Percentiles rank a stretch among this genome's conserved stretches.
phyloP scores from a whole-genome alignment of 768 basidiomycete genomes.

The Pluteus cervinus region DNA sequence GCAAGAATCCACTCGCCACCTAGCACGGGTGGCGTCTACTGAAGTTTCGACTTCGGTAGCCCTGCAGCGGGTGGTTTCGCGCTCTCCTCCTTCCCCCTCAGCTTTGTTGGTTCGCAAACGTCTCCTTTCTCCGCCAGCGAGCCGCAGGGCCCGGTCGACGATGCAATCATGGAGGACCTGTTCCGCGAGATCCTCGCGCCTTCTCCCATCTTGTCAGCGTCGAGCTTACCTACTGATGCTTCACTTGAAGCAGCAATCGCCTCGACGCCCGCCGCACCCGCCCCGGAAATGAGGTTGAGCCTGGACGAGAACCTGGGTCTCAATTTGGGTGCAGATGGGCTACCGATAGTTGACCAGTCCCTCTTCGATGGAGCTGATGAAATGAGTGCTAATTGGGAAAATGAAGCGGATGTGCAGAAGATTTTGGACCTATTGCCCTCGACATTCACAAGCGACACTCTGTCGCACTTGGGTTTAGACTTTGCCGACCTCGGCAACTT shows the following conservation, averaged over 20 bases:
- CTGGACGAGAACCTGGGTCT: background rate
- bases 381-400: constrained; percentile 24
- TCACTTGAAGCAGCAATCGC: constrained; percentile 13
- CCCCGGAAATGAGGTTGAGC: constrained; percentile 4
- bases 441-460: too few relatives aligned
- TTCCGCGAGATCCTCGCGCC: constrained; percentile 65
- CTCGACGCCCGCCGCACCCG: constrained; percentile 10
- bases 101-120: constrained; percentile 15
- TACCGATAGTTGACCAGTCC: constrained; percentile 14
- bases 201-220: constrained; percentile 29
- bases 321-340: constrained; percentile 10
- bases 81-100: constrained; percentile 15
- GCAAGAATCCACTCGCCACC: constrained; percentile 84
- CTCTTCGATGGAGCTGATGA: constrained; percentile 16
- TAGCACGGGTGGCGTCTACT: constrained; percentile 95
- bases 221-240: constrained; percentile 16
- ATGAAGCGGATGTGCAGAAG: constrained; percentile 56
- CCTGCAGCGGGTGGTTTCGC: constrained; percentile 90
- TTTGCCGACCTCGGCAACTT: too few relatives aligned
- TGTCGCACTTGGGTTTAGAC: too few relatives aligned
- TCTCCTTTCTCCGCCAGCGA: constrained; percentile 17
- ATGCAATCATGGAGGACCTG: constrained; percentile 60
- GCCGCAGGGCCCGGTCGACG: constrained; percentile 35
- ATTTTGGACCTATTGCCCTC: constrained; percentile 39
- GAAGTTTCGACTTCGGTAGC: constrained; percentile 56